Evolutionary conservation across 495 filamentous ascomycete species (phyloP).

Genomic region (Tuber magnatum): DNA sequence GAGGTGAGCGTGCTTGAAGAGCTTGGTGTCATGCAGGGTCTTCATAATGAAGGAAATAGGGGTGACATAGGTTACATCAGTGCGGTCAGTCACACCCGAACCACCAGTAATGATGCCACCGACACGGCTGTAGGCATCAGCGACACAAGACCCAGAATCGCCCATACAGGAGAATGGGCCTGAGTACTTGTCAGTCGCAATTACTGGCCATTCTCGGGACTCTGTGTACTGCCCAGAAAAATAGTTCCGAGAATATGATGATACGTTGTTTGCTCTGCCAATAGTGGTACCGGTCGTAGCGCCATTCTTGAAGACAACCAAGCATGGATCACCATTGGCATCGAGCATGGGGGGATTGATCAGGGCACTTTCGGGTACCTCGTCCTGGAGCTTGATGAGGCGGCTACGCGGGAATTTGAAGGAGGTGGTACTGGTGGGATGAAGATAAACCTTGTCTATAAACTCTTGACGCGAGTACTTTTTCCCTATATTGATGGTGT

Average conservation of each 20-base stretch:
- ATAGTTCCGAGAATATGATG: neutral
- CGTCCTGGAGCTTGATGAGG: neutral
- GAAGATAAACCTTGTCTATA: neutral
- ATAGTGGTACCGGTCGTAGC: neutral
- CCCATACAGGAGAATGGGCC: rapidly evolving
- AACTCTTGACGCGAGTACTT: neutral
- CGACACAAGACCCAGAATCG: neutral
- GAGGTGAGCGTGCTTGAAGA: neutral
- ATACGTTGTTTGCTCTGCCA: neutral
- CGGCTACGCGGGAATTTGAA: neutral
- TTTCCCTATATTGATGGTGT: neutral
- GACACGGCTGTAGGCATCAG: neutral
- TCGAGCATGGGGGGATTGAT: neutral
- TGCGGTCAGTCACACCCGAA: rapidly evolving
- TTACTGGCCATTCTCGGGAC: neutral
- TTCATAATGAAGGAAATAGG: neutral
- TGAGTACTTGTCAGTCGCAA: neutral
- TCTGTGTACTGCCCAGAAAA: neutral
- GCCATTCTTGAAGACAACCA: neutral
- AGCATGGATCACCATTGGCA: neutral
- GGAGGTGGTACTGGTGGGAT: neutral
- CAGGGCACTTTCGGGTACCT: neutral
- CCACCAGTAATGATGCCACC: neutral
- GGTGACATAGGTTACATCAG: neutral
- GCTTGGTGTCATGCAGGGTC: neutral